phyloP scores from a whole-genome alignment of 148 eudicot species.

The Rhododendron simsii region DNA sequence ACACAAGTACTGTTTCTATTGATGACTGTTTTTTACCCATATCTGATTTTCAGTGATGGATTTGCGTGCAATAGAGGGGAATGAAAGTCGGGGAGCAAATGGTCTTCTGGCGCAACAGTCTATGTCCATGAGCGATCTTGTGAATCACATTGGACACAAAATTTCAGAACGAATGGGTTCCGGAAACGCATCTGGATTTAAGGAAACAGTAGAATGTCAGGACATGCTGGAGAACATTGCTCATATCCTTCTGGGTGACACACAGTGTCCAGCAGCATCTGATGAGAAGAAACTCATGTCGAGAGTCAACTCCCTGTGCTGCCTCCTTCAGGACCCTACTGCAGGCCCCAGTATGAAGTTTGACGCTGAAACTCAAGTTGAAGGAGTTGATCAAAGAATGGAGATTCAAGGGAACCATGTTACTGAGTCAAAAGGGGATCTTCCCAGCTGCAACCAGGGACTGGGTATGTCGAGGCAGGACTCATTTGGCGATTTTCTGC shows the following conservation, averaged over 20 bases:
- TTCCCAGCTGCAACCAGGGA: slow-evolving; percentile 26
- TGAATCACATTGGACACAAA: slow-evolving; percentile 58
- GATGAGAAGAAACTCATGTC: slow-evolving; percentile 81
- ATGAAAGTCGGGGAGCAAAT: slow-evolving; percentile 17
- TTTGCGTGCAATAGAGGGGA: slow-evolving; percentile 38
- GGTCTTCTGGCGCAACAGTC: slow-evolving; percentile 25
- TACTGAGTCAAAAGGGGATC: slow-evolving; percentile 17
- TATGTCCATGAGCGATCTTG: slow-evolving; percentile 68
- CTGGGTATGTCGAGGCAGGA: slow-evolving; percentile 59
- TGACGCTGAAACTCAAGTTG: neutral
- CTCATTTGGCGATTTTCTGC: slow-evolving; percentile 68
- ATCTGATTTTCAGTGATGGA: slow-evolving; percentile 38
- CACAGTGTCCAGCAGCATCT: slow-evolving; percentile 38
- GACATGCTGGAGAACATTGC: slow-evolving; percentile 59
- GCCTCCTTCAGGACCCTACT: slow-evolving; percentile 22
- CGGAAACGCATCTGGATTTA: slow-evolving; percentile 26
- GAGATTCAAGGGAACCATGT: neutral
- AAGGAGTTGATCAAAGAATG: slow-evolving; percentile 13
- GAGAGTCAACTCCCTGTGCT: slow-evolving; percentile 41
- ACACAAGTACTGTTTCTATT: neutral
- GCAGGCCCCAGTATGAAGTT: neutral
- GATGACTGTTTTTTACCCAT: neutral
- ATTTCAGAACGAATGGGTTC: slow-evolving; percentile 47
- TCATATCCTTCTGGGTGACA: slow-evolving; percentile 53
- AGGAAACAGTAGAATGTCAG: slow-evolving; percentile 41